These are phyloP conservation scores for Kalmusia sp. DNA, from an alignment of 2,329 filamentous ascomycete species.

Conservation along the genomic window DNA sequence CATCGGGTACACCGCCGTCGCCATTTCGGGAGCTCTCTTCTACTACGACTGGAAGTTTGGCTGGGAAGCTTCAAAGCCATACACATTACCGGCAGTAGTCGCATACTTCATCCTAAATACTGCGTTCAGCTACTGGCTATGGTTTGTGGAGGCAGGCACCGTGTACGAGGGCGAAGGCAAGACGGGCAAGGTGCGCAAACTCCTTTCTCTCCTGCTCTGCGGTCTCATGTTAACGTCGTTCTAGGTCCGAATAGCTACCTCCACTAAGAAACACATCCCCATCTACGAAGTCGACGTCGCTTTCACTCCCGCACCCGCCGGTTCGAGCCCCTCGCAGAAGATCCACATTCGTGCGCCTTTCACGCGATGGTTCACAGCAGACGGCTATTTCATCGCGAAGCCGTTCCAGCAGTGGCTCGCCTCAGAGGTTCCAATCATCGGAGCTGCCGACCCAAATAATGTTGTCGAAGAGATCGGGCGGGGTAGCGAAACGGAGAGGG, in stretches of 20 bases:
- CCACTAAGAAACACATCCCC: constrained; percentile 79
- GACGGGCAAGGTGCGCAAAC: constrained; percentile 66
- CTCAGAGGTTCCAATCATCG: constrained; percentile 70
- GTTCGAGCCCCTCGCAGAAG: constrained; percentile 46
- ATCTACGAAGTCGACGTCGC: constrained; percentile 78
- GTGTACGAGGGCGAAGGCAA: constrained; percentile 79
- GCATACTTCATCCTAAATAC: constrained; percentile 82
- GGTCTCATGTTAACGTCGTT: constrained; percentile 9
- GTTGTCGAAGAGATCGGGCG: constrained; percentile 54
- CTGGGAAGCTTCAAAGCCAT: constrained; percentile 84
- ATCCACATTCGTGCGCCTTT: constrained; percentile 70
- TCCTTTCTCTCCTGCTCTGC: neutral
- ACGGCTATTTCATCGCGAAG: constrained; percentile 76
- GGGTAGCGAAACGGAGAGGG: constrained; percentile 36
- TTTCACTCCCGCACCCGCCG: constrained; percentile 48
- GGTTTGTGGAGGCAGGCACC: constrained; percentile 78
- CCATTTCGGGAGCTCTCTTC: constrained; percentile 83
- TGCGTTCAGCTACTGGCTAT: constrained; percentile 83
- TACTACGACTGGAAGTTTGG: constrained; percentile 90
- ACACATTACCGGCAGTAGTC: constrained; percentile 79
- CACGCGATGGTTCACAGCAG: constrained; percentile 73
- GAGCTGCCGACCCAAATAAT: constrained; percentile 67
- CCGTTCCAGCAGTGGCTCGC: constrained; percentile 83
- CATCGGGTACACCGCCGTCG: constrained; percentile 83
- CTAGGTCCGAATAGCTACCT: constrained; percentile 76